A percentile compares a stretch with the other conserved stretches of the same genome.
phyloP scores from a whole-genome alignment of 2,329 filamentous ascomycete species.

The Ophiostoma himal-ulmi region DNA sequence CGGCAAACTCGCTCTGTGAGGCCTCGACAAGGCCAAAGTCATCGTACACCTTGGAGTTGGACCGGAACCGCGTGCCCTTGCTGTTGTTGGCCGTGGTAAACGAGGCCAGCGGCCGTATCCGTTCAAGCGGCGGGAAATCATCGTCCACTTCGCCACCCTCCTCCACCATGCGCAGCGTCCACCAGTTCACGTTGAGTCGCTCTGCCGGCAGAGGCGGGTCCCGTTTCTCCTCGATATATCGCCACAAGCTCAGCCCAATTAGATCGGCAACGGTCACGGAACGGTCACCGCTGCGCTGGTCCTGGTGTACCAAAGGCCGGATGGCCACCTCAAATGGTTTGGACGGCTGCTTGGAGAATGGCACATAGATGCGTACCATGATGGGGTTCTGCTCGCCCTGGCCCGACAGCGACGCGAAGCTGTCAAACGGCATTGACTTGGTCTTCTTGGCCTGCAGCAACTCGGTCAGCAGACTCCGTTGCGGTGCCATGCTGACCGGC shows the following conservation, averaged over 20 bases:
- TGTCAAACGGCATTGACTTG: conserved; percentile 65
- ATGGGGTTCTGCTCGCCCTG: conserved; percentile 73
- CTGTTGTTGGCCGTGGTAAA: conserved; percentile 79
- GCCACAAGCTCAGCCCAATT: conserved; percentile 73
- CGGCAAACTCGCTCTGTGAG: conserved; percentile 58
- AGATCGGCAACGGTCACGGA: conserved; percentile 69
- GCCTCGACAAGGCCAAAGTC: conserved; percentile 77
- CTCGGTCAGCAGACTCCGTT: conserved; percentile 65
- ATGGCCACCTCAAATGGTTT: conserved; percentile 68
- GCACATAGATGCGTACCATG: conserved; percentile 69
- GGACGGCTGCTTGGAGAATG: conserved; percentile 59
- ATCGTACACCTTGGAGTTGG: conserved; percentile 71
- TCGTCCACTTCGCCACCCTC: conserved; percentile 80
- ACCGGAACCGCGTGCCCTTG: conserved; percentile 54
- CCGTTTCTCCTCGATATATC: conserved; percentile 70
- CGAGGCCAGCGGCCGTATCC: conserved; percentile 66
- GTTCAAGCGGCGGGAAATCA: conserved; percentile 72
- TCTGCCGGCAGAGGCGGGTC: conserved; percentile 59
- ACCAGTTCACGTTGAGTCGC: conserved; percentile 73
- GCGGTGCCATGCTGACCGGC: conserved; percentile 61
- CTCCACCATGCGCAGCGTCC: conserved; percentile 77
- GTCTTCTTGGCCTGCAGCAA: conserved; percentile 68
- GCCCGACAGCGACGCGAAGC: conserved; percentile 69
- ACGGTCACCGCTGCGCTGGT: conserved; percentile 51
- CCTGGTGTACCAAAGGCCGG: conserved; percentile 61